Evolutionary conservation across 768 basidiomycete genomes (phyloP), one percentile per base, ranked within the genome.

Genomic region (Rubroboletus pulcherrimus): DNA sequence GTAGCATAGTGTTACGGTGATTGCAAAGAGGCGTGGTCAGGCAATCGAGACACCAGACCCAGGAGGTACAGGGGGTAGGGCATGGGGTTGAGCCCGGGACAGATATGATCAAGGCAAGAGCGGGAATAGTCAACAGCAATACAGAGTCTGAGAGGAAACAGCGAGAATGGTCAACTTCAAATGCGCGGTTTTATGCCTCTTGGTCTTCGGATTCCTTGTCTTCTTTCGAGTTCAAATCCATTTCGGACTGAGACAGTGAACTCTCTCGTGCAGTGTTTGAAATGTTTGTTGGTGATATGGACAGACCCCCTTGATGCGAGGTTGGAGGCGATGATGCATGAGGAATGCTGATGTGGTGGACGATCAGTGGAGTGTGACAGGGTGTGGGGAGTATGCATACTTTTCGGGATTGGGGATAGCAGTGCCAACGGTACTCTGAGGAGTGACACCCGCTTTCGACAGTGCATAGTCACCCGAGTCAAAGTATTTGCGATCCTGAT

Each of bases 401-500:
- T 91, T 92, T 75, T 98, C 92, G 30, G 97, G 95, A 72, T 91
- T 94, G n/a, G 97, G 96, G 62, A 98, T 98, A 35, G 93, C 91
- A 9, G 95, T 98, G 30, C 97, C 97, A 53, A 98, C 93, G 3
- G 84, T 80, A 60, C 81, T 90, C 71, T 92, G 91, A 46, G 91
- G 87, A n/a, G 87, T 80, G 45, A 89, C 86, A 29, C 97, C 90
- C 3, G 97, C 97, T 73, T 98, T 98, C 49, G 93, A 93, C 62
- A 99, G 79, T 31, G 95, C 95, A 68, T 98, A 98, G 72, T 99
- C 97, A 55, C 97, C 97, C 53, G 96, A 98, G 75, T 98, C 97
- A 72, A 99, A 99, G 77, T 93, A 99, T 75, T 98, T 98, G 66
- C 97, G 91, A 69, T 99, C 96, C 95, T 98, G 63, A 37, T 50